These are phyloP conservation scores for Penicillium cosmopolitanum DNA, from an alignment of 495 filamentous ascomycete genomes.

Conservation along the genomic window DNA sequence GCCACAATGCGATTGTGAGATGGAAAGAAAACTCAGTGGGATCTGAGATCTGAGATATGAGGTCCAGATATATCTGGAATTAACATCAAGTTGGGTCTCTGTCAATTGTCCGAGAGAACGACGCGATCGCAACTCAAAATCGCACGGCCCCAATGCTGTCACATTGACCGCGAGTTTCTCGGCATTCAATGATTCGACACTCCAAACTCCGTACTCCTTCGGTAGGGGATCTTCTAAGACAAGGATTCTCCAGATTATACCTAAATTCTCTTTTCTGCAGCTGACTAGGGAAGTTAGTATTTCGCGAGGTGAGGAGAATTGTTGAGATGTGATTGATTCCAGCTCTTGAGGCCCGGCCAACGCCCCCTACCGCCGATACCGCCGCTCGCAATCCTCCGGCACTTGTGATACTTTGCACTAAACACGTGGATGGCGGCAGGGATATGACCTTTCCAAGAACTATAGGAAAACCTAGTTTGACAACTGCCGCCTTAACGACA, in stretches of 20 bases:
- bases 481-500: not conserved
- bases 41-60: no score
- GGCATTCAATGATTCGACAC: not conserved
- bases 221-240: no score
- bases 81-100: not conserved
- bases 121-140: constrained; percentile 1
- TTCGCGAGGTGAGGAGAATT: not conserved
- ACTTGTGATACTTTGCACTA: constrained; percentile 6
- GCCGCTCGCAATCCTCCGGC: constrained; percentile 1
- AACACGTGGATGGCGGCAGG: constrained; percentile 8
- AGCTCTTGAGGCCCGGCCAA: not conserved
- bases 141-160: not conserved
- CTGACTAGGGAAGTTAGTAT: not conserved
- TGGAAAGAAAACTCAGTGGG: no score
- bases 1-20: not conserved
- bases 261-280: no score
- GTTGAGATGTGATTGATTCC: not conserved
- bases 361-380: constrained; percentile 4
- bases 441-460: constrained; percentile 7
- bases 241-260: no score
- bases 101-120: not conserved
- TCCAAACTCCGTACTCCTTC: no score
- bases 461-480: constrained; percentile 5
- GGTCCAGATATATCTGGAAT: no score
- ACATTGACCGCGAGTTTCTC: constrained; percentile 2